These are phyloP conservation scores for Boletus sensibilis DNA, from an alignment of 768 basidiomycete genomes.

Conservation along the genomic window DNA sequence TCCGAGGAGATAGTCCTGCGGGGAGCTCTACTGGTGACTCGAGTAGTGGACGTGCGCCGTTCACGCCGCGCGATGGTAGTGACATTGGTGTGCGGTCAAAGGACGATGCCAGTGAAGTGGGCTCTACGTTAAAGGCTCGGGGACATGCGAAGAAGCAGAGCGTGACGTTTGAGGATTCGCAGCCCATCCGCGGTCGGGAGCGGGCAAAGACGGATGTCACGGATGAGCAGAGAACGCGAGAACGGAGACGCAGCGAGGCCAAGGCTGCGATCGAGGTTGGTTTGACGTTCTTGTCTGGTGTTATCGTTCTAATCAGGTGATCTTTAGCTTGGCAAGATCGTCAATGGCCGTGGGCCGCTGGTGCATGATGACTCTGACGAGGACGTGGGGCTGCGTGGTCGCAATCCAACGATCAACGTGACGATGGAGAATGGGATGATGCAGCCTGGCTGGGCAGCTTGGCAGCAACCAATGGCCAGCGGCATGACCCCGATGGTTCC, in stretches of 20 bases:
- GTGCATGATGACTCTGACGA: conserved; percentile 50
- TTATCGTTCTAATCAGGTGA: conserved; percentile 5
- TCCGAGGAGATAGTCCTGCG: conserved; percentile 64
- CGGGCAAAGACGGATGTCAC: conserved; percentile 31
- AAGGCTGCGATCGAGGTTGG: conserved; percentile 82
- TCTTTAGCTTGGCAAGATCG: conserved; percentile 77
- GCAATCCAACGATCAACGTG: conserved; percentile 36
- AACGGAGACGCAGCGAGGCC: conserved; percentile 79
- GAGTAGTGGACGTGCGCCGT: conserved; percentile 70
- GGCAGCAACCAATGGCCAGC: conserved; percentile 30
- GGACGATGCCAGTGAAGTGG: conserved; percentile 23
- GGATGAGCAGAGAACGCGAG: conserved; percentile 59
- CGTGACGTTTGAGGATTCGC: conserved; percentile 66
- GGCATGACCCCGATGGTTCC: conserved; percentile 37
- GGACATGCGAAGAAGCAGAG: conserved; percentile 55
- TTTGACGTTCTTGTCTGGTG: background rate
- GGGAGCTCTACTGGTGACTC: conserved; percentile 81
- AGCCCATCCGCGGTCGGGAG: conserved; percentile 31
- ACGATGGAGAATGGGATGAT: conserved; percentile 34
- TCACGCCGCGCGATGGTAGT: conserved; percentile 79
- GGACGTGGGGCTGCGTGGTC: conserved; percentile 28
- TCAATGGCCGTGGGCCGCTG: conserved; percentile 73
- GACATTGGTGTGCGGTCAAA: conserved; percentile 41
- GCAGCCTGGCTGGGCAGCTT: conserved; percentile 34
- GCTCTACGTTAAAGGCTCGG: conserved; percentile 29